phyloP scores from a whole-genome alignment of 2,329 filamentous ascomycete genomes.

The Colletotrichum musae region DNA sequence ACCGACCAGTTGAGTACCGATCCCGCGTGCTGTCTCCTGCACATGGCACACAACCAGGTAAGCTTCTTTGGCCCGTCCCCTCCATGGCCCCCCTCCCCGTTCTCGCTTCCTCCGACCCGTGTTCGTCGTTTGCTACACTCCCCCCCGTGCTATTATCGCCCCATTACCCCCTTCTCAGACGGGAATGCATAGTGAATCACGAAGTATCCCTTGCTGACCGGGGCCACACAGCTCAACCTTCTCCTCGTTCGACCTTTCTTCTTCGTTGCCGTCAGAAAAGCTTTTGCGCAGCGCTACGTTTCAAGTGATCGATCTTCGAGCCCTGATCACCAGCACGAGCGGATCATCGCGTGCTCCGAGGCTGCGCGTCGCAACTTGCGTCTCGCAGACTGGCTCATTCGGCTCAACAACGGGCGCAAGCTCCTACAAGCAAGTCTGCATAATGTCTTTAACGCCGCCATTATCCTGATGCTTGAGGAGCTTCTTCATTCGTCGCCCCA shows the following conservation, averaged over 20 bases:
- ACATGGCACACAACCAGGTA: constrained; percentile 62
- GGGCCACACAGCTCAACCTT: constrained; percentile 60
- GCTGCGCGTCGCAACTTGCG: constrained; percentile 63
- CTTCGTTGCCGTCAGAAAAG: constrained; percentile 62
- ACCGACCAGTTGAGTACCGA: constrained; percentile 54
- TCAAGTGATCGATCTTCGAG: constrained; percentile 45
- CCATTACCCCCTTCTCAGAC: background rate
- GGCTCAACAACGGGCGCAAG: constrained; percentile 53
- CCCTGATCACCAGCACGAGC: constrained; percentile 48
- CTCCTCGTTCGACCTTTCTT: constrained; percentile 64
- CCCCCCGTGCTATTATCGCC: background rate
- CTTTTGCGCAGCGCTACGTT: constrained; percentile 58
- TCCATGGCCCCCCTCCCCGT: constrained; percentile 31
- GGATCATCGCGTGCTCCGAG: constrained; percentile 56
- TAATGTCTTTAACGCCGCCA: constrained; percentile 65
- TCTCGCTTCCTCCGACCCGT: constrained; percentile 47
- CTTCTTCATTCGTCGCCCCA: constrained; percentile 51
- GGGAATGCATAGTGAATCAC: constrained; percentile 4
- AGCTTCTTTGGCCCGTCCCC: constrained; percentile 17
- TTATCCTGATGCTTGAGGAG: constrained; percentile 62
- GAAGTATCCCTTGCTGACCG: constrained; percentile 5
- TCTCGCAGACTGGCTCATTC: constrained; percentile 58
- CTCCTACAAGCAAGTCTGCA: constrained; percentile 62
- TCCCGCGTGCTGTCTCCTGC: constrained; percentile 60
- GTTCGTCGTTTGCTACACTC: constrained; percentile 5